Evolutionary conservation across 1,284 basidiomycete species (phyloP), one percentile per base, ranked within the genome.

Genomic region (Ceratobasidium papillatum): DNA sequence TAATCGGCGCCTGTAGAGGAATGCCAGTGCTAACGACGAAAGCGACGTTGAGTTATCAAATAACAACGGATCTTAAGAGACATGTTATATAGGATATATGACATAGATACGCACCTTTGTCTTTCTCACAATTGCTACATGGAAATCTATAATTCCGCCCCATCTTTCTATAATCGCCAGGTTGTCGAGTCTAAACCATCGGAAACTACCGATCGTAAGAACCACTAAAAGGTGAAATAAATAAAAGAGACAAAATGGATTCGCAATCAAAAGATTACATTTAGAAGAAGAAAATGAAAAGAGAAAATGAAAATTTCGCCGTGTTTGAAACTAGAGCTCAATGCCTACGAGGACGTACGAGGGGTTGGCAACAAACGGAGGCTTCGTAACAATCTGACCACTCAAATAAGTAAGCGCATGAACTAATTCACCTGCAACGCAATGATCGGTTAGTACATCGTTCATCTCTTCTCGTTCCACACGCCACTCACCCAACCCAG

Each of bases 331-430:
- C 80, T 83, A 93, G 69, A 94, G 88, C 79, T 93, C 92, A 81
- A 94, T 84, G 63, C 92, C 92, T 74, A 94, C 90, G 47, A 94
- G 87, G 47, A 94, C 87, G 79, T 89, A 91, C 25, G 88, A 87
- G 25, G 90, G 85, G 79, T 79, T 88, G 73, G 89, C 87, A 79
- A 88, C 84, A 84, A 91, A 93, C 34, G 87, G 87, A 74, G 92
- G 91, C 80, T 88, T 89, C 59, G 91, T 91, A 74, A 94, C 90
- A 71, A 94, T 89, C 56, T 86, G 87, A 68, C 90, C 92, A 76
- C 92, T 92, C 68, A 93, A 90, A 82, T 94, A 94, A 91, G 94
- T 91, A 76, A 94, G 86, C 63, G 92, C 90, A 79, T 94, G 92
- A 63, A 94, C 84, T 69, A 93, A 82, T 78, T 88, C 86, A 77